Evolutionary conservation across 139 green algal species (phyloP), one percentile per base, ranked within the genome.

Genomic region (Trebouxia sp.): DNA sequence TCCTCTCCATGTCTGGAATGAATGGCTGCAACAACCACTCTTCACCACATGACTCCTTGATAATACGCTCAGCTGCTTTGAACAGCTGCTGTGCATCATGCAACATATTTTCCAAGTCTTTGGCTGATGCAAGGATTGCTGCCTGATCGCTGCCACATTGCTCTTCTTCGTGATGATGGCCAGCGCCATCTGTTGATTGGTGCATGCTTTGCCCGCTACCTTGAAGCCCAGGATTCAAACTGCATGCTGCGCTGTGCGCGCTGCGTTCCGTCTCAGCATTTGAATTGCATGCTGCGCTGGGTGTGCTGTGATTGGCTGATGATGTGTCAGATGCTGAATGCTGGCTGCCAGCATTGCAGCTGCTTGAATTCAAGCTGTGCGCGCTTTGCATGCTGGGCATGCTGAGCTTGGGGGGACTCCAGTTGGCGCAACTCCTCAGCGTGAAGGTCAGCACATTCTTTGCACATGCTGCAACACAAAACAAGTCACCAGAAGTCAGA

Each of bases 371-470:
- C 3, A 17, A 53, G 30, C 30, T 24, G 30, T 28, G 58, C 5
- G 30, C 7, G 6, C 9, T 28, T 65, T 69, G 58, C 30, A 41
- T 69, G 58, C 58, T 42, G 58, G 1, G 56, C 56, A 39, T 38
- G 56, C 56, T 69, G 38, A 24, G 58, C 58, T 2, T 69, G 58
- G 30, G 39, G 58, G 28, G 58, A 28, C 24, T 11, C 58, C 58
- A 69, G 30, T 30, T 69, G 30, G 58, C 26, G 58, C 28, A 24
- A 15, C 58, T 69, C 30, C 58, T 69, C n/a, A 69, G 20, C 1
- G 58, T 69, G 58, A 69, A 69, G 6, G 58, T 69, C 3, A 69
- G 30, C n/a, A 69, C 30, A 26, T 69, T 41, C 58, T 69, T 69
- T 1, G 30, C 58, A 69, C 58, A 69, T 24, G 58, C 58, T 69